A percentile compares a stretch with the other conserved stretches of the same genome.
These are phyloP conservation scores for Coelastrella sp. DNA, from an alignment of 139 green algal genomes.

Conservation along the genomic window DNA sequence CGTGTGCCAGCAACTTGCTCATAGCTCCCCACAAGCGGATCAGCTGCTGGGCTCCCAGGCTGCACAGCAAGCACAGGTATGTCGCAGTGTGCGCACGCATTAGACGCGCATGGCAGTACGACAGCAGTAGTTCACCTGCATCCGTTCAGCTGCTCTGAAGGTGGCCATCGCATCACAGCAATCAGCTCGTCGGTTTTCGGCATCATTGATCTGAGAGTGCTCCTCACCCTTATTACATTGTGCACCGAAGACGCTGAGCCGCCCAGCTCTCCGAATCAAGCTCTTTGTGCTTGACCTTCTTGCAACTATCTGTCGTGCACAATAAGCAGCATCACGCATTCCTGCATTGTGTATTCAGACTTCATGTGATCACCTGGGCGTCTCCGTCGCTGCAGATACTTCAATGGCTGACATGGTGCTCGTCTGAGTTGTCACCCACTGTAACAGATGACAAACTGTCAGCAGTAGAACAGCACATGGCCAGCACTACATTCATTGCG, in stretches of 20 bases:
- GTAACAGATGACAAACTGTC: conserved; percentile 61
- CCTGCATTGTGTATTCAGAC: too few relatives aligned
- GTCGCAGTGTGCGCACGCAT: background rate
- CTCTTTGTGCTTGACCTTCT: too few relatives aligned
- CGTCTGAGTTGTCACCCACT: conserved; percentile 47
- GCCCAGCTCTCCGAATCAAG: too few relatives aligned
- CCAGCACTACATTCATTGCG: conserved; percentile 54
- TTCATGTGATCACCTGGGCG: background rate
- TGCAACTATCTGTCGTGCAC: too few relatives aligned
- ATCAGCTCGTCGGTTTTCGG: too few relatives aligned
- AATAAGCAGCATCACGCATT: too few relatives aligned
- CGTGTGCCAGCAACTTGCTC: conserved; percentile 17
- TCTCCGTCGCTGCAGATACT: conserved; percentile 43
- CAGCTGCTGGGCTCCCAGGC: conserved; percentile 17
- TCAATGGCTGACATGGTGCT: conserved; percentile 58
- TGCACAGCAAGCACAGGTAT: conserved; percentile 35
- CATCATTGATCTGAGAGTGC: too few relatives aligned
- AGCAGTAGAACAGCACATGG: conserved; percentile 55
- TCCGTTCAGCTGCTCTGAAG: too few relatives aligned
- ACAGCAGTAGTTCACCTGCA: background rate
- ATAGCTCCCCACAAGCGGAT: background rate
- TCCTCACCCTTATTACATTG: background rate
- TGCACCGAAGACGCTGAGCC: too few relatives aligned
- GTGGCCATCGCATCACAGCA: too few relatives aligned
- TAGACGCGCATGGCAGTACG: background rate